Evolutionary conservation across 192 early-diverging fungal species (phyloP), one percentile per base, ranked within the genome.

Genomic region (Rhizophagus clarus): DNA sequence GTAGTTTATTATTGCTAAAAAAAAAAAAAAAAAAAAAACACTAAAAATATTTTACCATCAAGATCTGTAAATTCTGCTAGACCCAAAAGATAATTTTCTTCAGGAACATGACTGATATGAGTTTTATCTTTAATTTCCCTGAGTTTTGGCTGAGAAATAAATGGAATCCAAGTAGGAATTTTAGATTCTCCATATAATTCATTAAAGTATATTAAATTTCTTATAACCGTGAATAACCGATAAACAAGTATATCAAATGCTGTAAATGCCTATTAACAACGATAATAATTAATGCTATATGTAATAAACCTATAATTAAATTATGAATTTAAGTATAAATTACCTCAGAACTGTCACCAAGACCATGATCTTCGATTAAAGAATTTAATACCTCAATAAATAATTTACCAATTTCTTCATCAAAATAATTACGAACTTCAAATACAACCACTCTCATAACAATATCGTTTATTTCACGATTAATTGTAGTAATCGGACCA

Each of bases 331-430:
- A 40, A 40, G 0, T 40, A 40, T 40, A 40, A 40, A 1, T 56
- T 56, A 69, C 67, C 8, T 37, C 9, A 37, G 2, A 20, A 22
- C 8, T 69, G 3, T 17, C 7, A 15, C 9, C 20, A 37, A 69
- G n/a, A 40, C 37, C 37, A 22, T 22, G 26, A 69, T 69, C 37
- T 69, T n/a, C 28, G 42, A 69, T 69, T n/a, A 69, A 34, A 37
- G 67, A 69, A 69, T 69, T 69, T 31, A 69, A 37, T 31, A 37
- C 34, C n/a, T 69, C 67, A 69, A 69, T 8, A 69, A 69, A 69
- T 37, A 69, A 69, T 69, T 9, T 69, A 6, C 67, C 34, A 37
- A 69, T 32, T 22, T 69, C 67, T 9, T 37, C 31, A 37, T 69
- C 67, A 69, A 31, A 34, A 20, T 40, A 1, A 69, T 37, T 17